These are phyloP conservation scores for Inonotus hispidus DNA, from an alignment of 1,284 basidiomycete genomes.

Conservation along the genomic window DNA sequence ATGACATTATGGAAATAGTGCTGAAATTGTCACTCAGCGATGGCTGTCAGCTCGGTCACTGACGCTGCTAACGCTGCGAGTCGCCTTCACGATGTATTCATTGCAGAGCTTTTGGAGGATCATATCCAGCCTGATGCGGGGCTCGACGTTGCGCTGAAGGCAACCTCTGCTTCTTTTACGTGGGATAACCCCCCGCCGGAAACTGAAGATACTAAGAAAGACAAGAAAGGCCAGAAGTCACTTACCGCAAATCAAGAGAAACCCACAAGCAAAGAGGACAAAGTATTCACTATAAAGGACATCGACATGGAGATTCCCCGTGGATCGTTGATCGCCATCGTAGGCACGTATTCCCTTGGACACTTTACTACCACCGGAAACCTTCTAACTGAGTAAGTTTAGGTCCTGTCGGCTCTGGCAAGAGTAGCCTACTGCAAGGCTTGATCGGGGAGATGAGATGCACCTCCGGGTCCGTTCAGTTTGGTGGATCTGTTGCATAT, in stretches of 20 bases:
- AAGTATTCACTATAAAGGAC: slow-evolving; percentile 52
- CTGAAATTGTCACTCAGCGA: slow-evolving; percentile 38
- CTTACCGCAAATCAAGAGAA: slow-evolving; percentile 20
- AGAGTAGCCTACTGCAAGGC: slow-evolving; percentile 71
- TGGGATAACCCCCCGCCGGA: slow-evolving; percentile 78
- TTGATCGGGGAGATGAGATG: slow-evolving; percentile 78
- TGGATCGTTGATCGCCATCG: slow-evolving; percentile 75
- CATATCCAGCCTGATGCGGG: slow-evolving; percentile 43
- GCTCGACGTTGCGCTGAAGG: slow-evolving; percentile 56
- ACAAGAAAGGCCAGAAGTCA: slow-evolving; percentile 26
- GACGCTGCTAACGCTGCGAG: slow-evolving; percentile 75
- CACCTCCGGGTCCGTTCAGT: slow-evolving; percentile 54
- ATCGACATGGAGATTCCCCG: slow-evolving; percentile 62
- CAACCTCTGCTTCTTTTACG: slow-evolving; percentile 67
- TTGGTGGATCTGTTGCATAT: slow-evolving; percentile 53
- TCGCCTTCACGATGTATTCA: slow-evolving; percentile 67
- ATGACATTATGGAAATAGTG: too few species aligned
- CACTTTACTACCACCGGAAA: background rate
- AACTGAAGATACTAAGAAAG: slow-evolving; percentile 32
- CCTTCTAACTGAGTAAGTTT: slow-evolving; percentile 26
- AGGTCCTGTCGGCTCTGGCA: slow-evolving; percentile 58
- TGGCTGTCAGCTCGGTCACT: slow-evolving; percentile 70
- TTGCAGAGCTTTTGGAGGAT: slow-evolving; percentile 69
- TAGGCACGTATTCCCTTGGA: background rate
- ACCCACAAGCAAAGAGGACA: slow-evolving; percentile 30